These are phyloP conservation scores for Aphanomyces cochlioides DNA, from an alignment of 352 stramenopile genomes.

Conservation along the genomic window DNA sequence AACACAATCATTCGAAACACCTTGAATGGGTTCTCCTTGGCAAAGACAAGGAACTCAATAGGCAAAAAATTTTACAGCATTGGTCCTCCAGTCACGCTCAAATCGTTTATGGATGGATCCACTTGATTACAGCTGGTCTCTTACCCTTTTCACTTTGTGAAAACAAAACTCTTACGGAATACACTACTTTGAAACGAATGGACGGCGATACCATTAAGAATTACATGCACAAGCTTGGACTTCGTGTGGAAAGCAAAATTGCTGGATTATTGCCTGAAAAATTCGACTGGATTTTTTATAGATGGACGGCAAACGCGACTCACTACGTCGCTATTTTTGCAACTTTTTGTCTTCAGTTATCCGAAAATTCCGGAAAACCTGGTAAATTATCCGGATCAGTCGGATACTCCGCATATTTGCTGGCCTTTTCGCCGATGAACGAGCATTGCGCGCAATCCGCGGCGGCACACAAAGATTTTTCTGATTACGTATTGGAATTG, in stretches of 20 bases:
- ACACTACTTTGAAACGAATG: not conserved
- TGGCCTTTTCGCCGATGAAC: not conserved
- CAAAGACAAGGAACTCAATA: too few species aligned
- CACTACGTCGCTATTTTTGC: slow-evolving; percentile 2
- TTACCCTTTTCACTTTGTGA: not conserved
- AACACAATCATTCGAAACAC: too few species aligned
- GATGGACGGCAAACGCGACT: not conserved
- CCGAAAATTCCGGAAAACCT: not conserved
- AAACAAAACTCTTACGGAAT: not conserved
- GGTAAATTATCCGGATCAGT: too few species aligned
- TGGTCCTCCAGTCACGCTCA: too few species aligned
- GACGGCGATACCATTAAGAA: not conserved
- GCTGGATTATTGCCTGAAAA: not conserved
- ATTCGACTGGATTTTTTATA: not conserved
- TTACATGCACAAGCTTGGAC: not conserved
- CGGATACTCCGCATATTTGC: not conserved
- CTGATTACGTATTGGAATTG: not conserved
- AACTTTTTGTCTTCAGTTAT: not conserved
- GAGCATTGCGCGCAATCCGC: not conserved
- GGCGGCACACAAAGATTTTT: not conserved
- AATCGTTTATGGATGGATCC: too few species aligned
- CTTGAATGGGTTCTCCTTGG: too few species aligned
- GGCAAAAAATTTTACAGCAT: too few species aligned
- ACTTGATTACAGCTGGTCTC: not conserved
- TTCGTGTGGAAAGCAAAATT: not conserved